Base-by-base conservation (phyloP, 2,329 filamentous ascomycete genomes). In the Aureobasidium sp. region DNA sequence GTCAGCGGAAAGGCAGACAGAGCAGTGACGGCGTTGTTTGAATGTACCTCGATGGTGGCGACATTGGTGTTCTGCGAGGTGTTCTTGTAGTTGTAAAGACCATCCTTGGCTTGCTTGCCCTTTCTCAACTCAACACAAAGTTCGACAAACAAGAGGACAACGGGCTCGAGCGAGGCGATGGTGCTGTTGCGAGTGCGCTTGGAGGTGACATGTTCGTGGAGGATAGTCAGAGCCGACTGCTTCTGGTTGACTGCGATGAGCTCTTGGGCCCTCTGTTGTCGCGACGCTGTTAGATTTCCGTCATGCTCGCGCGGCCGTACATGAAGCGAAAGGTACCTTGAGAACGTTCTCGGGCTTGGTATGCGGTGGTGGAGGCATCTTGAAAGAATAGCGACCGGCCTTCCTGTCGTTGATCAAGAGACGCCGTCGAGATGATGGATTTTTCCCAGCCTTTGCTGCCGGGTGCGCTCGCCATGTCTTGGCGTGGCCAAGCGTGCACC, bases 1-100 rank as follows among this genome's bases (percentile, higher is more conserved):
- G 44, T 54, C 29, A 57, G 44, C 47, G 48, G 30, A 12, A 6
- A 14, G 19, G 14, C 25, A 8, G 8, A 24, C 39, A 19, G 11
- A 25, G 29, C 21, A 25, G 16, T 10, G 14, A 16, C 2, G 6
- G 29, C n/a, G 32, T 14, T 22, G 38, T n/a, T n/a, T n/a, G 10
- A 6, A 49, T 70, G 56, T 75, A 89, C 86, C 83, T 97, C 93
- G 70, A 98, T 98, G 57, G 93, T 98, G 64, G 83, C 90, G 62
- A 98, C 90, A 69, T 97, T 97, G 63, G 91, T 95, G 76, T 98
- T 98, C 73, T 98, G 93, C 53, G 90, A 91, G 62, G 96, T 97
- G 73, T 98, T 98, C 80, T 98, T 98, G 81, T 98, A 98, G 72
- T 96, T 93, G 72, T 97, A 98, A 44, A 98, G 80, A 57, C 93